These are phyloP conservation scores for Phytopythium aichiense DNA, from an alignment of 352 stramenopile genomes.

Conservation along the genomic window DNA sequence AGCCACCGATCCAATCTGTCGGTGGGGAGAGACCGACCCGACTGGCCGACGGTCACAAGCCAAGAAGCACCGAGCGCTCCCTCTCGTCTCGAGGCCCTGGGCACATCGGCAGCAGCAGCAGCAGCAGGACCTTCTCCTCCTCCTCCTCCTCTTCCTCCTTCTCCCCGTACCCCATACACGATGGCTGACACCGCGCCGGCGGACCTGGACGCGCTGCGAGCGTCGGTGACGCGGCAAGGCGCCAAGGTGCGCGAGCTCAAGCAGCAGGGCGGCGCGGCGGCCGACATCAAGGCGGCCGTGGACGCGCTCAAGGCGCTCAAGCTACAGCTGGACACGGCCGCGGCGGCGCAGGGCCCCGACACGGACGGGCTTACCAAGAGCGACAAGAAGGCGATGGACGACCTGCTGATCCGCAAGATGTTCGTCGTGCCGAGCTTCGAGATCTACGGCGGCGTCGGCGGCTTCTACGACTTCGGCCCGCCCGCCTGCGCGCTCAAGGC, in stretches of 20 bases:
- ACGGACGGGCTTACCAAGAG: conserved; percentile 59
- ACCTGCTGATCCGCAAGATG: conserved; percentile 98
- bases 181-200: conserved; percentile 31
- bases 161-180: not conserved
- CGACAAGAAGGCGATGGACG: conserved; percentile 94
- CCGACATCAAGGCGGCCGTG: conserved; percentile 89
- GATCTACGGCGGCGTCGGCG: conserved; percentile 98
- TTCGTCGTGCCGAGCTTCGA: conserved; percentile 99
- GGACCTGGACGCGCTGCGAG: conserved; percentile 92
- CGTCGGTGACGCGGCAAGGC: conserved; percentile 94
- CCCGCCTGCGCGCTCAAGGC: conserved; percentile 94
- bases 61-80: not conserved
- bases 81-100: too few relatives aligned
- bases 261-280: conserved; percentile 89
- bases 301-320: conserved; percentile 94
- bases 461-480: conserved; percentile 98
- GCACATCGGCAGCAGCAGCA: too few relatives aligned
- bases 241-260: conserved; percentile 95
- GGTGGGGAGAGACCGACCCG: too few relatives aligned
- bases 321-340: conserved; percentile 76
- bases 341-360: conserved; percentile 65
- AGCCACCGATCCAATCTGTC: too few relatives aligned
- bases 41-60: not conserved
- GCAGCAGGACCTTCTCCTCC: too few relatives aligned
- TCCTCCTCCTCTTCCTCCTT: too few relatives aligned